Evolutionary conservation across 2,329 filamentous ascomycete genomes (phyloP).

Genomic region (Paraphoma sp.): DNA sequence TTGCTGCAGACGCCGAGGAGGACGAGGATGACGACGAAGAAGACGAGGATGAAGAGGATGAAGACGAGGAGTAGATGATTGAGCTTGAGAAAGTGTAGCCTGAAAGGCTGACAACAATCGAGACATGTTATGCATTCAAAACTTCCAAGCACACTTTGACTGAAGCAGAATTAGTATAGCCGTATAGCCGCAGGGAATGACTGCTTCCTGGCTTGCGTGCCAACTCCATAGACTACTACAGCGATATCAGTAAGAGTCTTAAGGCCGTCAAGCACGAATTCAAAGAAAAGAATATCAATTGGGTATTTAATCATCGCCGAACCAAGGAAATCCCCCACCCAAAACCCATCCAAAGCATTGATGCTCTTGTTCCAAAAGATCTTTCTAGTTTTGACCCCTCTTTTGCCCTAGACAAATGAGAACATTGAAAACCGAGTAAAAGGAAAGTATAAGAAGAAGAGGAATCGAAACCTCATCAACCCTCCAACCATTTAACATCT

Average conservation of each 20-base stretch:
- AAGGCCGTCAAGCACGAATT: not conserved
- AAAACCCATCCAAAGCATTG: not conserved
- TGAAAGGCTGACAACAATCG: no score
- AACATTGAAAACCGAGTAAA: not conserved
- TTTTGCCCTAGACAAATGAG: no score
- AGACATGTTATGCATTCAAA: no score
- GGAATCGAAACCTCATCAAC: not conserved
- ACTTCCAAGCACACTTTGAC: no score
- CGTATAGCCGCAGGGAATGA: no score
- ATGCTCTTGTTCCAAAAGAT: not conserved
- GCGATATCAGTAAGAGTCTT: no score
- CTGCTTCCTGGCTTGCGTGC: no score
- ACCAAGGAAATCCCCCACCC: not conserved
- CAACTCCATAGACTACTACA: no score
- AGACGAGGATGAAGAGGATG: conserved; percentile 29
- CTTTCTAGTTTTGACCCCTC: no score
- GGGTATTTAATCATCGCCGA: not conserved
- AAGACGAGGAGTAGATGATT: conserved; percentile 12
- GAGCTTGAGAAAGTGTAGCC: no score
- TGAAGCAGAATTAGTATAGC: no score
- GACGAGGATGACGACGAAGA: conserved; percentile 36
- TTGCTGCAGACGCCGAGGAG: conserved; percentile 38
- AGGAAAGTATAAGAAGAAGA: not conserved
- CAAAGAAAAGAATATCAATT: not conserved
- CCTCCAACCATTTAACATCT: no score